Evolutionary conservation across 345 rosid species (phyloP).

Genomic region (Toxicodendron radicans): DNA sequence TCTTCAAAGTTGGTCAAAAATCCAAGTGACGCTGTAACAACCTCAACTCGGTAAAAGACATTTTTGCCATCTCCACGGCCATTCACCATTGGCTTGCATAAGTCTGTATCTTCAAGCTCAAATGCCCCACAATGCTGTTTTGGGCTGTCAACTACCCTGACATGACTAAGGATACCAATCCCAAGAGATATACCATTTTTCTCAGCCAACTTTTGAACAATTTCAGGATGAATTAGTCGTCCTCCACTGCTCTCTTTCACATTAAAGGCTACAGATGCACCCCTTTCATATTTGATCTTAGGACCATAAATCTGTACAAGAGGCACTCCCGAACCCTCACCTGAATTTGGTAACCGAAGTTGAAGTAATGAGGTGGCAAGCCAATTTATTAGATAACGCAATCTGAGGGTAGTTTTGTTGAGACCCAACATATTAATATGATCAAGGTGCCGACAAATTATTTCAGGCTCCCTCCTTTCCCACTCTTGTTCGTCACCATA

Average conservation of each 20-base stretch:
- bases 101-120: slow-evolving; percentile 42
- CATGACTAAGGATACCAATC: slow-evolving; percentile 57
- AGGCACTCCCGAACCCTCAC: slow-evolving; percentile 38
- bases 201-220: slow-evolving; percentile 65
- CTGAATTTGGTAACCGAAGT: slow-evolving; percentile 51
- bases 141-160: slow-evolving; percentile 46
- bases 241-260: slow-evolving; percentile 37
- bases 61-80: slow-evolving; percentile 41
- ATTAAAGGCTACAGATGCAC: slow-evolving; percentile 68
- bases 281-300: slow-evolving; percentile 70
- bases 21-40: slow-evolving; percentile 69
- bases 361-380: slow-evolving; percentile 84
- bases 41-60: slow-evolving; percentile 51
- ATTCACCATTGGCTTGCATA: slow-evolving; percentile 54
- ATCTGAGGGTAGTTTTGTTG: slow-evolving; percentile 71
- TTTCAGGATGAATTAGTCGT: slow-evolving; percentile 51
- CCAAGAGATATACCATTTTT: slow-evolving; percentile 61
- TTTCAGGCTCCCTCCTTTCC: slow-evolving; percentile 78
- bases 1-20: slow-evolving; percentile 73
- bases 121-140: slow-evolving; percentile 43
- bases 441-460: slow-evolving; percentile 70
- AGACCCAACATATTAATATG: slow-evolving; percentile 76
- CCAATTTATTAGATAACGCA: slow-evolving; percentile 79
- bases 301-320: slow-evolving; percentile 73
- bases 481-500: slow-evolving; percentile 62